These are phyloP conservation scores for Venturiaceae sp. DNA, from an alignment of 2,329 filamentous ascomycete species.

Conservation along the genomic window DNA sequence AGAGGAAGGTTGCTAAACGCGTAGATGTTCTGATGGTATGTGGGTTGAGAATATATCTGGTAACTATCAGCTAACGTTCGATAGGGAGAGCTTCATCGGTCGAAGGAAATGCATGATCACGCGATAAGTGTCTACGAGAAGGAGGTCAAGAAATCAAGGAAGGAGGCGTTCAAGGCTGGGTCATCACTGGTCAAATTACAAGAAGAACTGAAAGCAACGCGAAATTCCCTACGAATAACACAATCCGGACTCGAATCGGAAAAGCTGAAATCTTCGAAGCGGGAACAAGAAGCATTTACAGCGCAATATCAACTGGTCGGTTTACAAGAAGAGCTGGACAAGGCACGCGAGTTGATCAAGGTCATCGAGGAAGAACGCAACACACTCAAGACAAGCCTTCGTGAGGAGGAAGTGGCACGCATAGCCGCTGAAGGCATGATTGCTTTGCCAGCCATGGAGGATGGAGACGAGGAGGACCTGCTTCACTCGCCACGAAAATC, in stretches of 20 bases:
- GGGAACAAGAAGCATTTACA: conserved; percentile 61
- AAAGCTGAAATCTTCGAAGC: conserved; percentile 48
- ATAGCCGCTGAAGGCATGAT: conserved; percentile 64
- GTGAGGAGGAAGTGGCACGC: conserved; percentile 63
- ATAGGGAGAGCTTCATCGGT: conserved; percentile 60
- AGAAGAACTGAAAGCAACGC: conserved; percentile 59
- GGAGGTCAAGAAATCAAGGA: conserved; percentile 58
- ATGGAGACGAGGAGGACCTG: conserved; percentile 46
- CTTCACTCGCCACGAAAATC: conserved; percentile 52
- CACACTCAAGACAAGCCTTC: conserved; percentile 59
- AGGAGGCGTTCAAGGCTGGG: conserved; percentile 68
- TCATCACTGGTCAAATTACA: conserved; percentile 61
- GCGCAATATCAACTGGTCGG: conserved; percentile 57
- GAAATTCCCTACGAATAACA: conserved; percentile 42
- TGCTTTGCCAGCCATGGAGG: conserved; percentile 46
- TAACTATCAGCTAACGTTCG: conserved; percentile 32
- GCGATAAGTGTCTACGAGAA: conserved; percentile 54
- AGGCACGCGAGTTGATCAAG: conserved; percentile 52
- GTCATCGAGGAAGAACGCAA: conserved; percentile 66
- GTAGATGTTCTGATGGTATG: conserved; percentile 61
- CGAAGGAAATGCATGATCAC: conserved; percentile 53
- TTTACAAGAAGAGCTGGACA: conserved; percentile 56
- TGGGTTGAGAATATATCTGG: no score
- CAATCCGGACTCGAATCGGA: conserved; percentile 54
- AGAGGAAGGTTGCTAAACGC: conserved; percentile 56